Percentiles rank a stretch among this genome's conserved stretches.
phyloP scores from a whole-genome alignment of 164 flowering plant species.

The Echeveria elegans region DNA sequence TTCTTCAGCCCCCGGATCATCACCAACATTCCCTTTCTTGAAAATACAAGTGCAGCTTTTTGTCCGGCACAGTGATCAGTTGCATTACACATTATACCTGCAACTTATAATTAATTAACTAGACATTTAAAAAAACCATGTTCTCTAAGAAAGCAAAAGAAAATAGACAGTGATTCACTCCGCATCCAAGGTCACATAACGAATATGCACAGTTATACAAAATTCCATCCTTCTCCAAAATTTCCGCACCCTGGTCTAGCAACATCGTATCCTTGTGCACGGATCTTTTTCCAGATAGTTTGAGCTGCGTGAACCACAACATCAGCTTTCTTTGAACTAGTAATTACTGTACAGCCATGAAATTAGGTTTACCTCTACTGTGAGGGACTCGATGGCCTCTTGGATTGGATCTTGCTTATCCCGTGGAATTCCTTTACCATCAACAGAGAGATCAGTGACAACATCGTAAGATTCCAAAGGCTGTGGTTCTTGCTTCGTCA shows the following conservation, averaged over 20 bases:
- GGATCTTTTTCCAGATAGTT: slow-evolving; percentile 63
- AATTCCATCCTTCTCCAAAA: slow-evolving; percentile 73
- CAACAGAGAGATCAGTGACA: slow-evolving; percentile 39
- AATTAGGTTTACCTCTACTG: slow-evolving; percentile 38
- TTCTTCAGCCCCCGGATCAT: slow-evolving; percentile 59
- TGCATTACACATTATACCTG: slow-evolving; percentile 67
- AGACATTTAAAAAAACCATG: background rate
- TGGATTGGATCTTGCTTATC: slow-evolving; percentile 54
- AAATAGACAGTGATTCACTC: slow-evolving; percentile 24
- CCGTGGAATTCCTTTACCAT: slow-evolving; percentile 62
- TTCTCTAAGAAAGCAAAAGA: background rate
- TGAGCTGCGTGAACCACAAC: slow-evolving; percentile 36
- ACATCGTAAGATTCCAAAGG: slow-evolving; percentile 66
- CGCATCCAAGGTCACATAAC: slow-evolving; percentile 40
- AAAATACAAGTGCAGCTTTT: slow-evolving; percentile 46
- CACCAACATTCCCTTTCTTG: slow-evolving; percentile 60
- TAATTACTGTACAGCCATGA: background rate
- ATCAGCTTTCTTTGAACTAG: background rate
- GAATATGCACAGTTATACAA: slow-evolving; percentile 72
- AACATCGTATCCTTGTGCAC: slow-evolving; percentile 62
- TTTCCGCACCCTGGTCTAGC: slow-evolving; percentile 57
- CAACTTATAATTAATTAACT: slow-evolving; percentile 4
- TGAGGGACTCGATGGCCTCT: slow-evolving; percentile 51
- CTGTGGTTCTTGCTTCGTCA: slow-evolving; percentile 46
- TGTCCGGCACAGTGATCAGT: slow-evolving; percentile 50